Base-by-base conservation (phyloP, 192 early-diverging fungal species). In the Oehlia diaphana region DNA sequence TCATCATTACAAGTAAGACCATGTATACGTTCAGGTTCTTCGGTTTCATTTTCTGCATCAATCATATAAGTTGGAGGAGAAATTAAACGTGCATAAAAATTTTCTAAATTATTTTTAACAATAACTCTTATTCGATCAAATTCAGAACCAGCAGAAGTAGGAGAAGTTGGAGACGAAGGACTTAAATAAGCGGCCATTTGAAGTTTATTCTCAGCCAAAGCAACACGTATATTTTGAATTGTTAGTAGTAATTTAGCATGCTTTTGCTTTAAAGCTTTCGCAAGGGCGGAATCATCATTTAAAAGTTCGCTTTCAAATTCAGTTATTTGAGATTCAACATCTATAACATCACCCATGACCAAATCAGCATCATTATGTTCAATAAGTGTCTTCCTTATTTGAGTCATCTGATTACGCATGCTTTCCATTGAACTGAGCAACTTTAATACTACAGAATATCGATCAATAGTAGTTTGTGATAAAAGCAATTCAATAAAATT, bases 131-230 rank as follows among this genome's bases (percentile, higher is more conserved):
- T 14, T 31, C 77, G 64, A 58, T 78, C 77, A 69, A 78, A 78
- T 66, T 78, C 77, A 5, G 77, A 78, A 33, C 62, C 65, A 66
- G 76, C 53, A 42, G 76, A 77, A 66, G 63, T 77, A 19, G 76
- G 76, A 31, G 77, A 78, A 58, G 58, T 53, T 14, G 77, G 77
- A 78, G 65, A 69, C 35, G 77, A 78, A 23, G 77, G 77, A 69
- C 77, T 78, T 66, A 78, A 58, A 69, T 78, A 78, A 4, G 77
- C 77, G 12, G 77, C 77, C 77, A 78, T 78, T 69, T 78, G 65
- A 78, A 78, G 66, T 78, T n/a, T 66, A 61, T 68, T 68, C 61
- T 78, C 65, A 13, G 64, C 63, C 28, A 78, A 19, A 49, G 66
- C 77, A 53, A 68, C 35, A 28, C 66, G 35, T 2, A 78, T 78